Base-by-base conservation (phyloP, 2,329 filamentous ascomycete species). In the Aspergillus sp. region DNA sequence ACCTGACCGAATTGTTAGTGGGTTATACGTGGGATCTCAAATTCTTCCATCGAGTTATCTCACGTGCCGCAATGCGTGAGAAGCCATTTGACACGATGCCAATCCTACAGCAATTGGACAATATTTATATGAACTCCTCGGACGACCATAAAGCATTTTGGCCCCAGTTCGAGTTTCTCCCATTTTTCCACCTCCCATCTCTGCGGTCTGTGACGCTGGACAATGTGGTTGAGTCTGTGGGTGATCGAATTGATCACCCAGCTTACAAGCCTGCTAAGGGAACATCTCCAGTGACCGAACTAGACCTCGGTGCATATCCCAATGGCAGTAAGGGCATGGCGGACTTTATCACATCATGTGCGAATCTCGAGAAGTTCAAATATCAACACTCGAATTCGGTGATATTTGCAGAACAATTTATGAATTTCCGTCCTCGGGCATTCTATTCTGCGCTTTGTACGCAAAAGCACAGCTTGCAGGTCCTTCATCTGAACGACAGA, bases 331-430 rank as follows among this genome's bases (percentile, higher is more conserved):
- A 39, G 3, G 62, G 62, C 13, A 60, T 67, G 57, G 30, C 17
- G 3, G 50, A 62, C 10, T 57, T 52, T 8, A 58, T 68, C 36
- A 59, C 42, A 1, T 50, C 61, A 0, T 68, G 66, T 19, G 53
- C 59, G 11, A 62, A 61, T 15, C 58, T 68, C 10, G 58, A 65
- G 10, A 10, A 21, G 10, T 65, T 68, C 30, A 48, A 56, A 15
- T 65, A 64, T 19, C 57, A 62, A 39, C 64, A 65, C 49, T 21
- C 36, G 6, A 50, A 61, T 42, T 3, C 48, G 11, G 60, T 44
- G 17, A 42, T 56, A 17, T 59, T 49, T 41, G 30, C 3, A 41
- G 50, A 58, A 21, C 13, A 11, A 15, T 58, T 15, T 5, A 15
- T 38, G 11, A 42, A 23, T 3, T 63, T 63, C 36, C 61, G 55